phyloP scores from a whole-genome alignment of 2,329 filamentous ascomycete species.

The Colletotrichum gloeosporioides region DNA sequence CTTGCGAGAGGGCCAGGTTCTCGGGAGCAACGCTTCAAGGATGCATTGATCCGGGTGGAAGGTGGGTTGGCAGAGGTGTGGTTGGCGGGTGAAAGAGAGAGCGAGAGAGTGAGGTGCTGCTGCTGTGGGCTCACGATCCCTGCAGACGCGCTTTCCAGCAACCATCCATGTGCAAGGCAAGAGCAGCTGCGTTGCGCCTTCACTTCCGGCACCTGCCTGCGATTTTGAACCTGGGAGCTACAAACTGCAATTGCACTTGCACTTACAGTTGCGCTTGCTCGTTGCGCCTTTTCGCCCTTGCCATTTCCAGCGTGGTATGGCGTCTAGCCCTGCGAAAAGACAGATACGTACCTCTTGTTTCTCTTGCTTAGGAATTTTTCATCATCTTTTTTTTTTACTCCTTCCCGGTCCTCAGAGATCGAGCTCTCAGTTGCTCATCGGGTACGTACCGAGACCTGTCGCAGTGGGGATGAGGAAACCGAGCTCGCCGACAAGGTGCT shows the following conservation, averaged over 20 bases:
- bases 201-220: background rate
- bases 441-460: background rate
- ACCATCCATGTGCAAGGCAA: background rate
- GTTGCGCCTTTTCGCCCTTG: background rate
- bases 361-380: background rate
- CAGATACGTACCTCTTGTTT: background rate
- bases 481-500: conserved; percentile 5
- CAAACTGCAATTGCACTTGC: background rate
- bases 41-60: background rate
- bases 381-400: background rate
- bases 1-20: background rate
- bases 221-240: background rate
- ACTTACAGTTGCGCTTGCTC: background rate
- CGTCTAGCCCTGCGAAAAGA: background rate
- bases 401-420: background rate
- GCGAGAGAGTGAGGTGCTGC: background rate
- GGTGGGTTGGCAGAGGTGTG: background rate
- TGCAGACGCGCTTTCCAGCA: background rate
- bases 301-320: background rate
- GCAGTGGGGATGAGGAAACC: background rate
- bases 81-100: background rate
- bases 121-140: background rate
- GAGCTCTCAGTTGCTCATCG: background rate
- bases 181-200: background rate
- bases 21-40: background rate